Evolutionary conservation across 345 rosid genomes (phyloP).

Genomic region (Trapa bicornis): DNA sequence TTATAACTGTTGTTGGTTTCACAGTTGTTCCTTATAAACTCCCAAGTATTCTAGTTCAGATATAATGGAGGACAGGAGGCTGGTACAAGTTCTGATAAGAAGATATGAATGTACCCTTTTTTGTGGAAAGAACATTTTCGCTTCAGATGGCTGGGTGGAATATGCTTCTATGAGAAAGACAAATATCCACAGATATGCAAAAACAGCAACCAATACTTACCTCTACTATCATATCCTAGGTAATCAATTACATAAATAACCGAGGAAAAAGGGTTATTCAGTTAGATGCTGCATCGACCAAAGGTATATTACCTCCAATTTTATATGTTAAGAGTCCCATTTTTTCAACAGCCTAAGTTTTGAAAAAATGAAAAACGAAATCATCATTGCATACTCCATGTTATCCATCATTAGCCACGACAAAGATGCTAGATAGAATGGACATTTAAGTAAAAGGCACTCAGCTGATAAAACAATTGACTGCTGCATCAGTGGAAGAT

Average conservation of each 20-base stretch:
- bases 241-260: neutral
- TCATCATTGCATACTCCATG: neutral
- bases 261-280: no score
- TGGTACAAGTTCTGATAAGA: neutral
- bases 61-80: slow-evolving; percentile 9
- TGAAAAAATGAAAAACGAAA: no score
- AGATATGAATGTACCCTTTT: neutral
- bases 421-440: neutral
- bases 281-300: no score
- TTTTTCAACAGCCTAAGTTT: no score
- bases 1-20: neutral
- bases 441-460: neutral
- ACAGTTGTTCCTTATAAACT: neutral
- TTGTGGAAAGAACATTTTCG: neutral
- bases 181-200: neutral
- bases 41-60: neutral
- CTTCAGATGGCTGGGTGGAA: neutral
- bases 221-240: neutral
- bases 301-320: no score
- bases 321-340: no score
- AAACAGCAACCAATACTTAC: neutral
- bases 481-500: neutral
- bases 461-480: neutral
- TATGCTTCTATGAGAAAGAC: neutral
- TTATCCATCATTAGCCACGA: no score